Evolutionary conservation across 75 land plant genomes (phyloP).

Genomic region (Picea sitchensis): DNA sequence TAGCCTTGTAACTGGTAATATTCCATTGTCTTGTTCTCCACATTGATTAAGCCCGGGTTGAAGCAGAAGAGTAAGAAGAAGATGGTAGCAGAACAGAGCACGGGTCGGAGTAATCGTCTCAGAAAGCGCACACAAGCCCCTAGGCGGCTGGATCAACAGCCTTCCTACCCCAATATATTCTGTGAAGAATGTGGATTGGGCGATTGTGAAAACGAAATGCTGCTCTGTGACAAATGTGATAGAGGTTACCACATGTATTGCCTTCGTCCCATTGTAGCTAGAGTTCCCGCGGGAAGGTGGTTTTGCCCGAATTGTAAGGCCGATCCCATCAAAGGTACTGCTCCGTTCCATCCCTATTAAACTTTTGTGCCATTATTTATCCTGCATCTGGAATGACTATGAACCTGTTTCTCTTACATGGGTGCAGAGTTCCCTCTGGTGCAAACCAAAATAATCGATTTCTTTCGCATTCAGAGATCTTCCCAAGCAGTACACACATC

Average conservation of each 20-base stretch:
- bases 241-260: conserved; percentile 64
- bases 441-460: conserved; percentile 28
- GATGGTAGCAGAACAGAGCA: no score
- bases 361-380: background rate
- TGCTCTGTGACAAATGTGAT: conserved; percentile 68
- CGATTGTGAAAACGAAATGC: conserved; percentile 31
- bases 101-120: no score
- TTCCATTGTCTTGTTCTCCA: no score
- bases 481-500: background rate
- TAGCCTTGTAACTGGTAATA: no score
- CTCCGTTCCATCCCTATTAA: background rate
- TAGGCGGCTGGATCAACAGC: no score
- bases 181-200: conserved; percentile 61
- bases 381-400: background rate
- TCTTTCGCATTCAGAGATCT: conserved; percentile 24
- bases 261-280: conserved; percentile 48
- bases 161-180: background rate
- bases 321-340: conserved; percentile 16
- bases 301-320: conserved; percentile 50
- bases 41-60: no score
- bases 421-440: conserved; percentile 30
- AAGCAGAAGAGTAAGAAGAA: no score
- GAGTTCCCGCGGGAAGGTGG: conserved; percentile 65
- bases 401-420: conserved; percentile 2
- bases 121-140: no score